Evolutionary conservation across 164 flowering plant species (phyloP).

Genomic region (Annona cherimola): DNA sequence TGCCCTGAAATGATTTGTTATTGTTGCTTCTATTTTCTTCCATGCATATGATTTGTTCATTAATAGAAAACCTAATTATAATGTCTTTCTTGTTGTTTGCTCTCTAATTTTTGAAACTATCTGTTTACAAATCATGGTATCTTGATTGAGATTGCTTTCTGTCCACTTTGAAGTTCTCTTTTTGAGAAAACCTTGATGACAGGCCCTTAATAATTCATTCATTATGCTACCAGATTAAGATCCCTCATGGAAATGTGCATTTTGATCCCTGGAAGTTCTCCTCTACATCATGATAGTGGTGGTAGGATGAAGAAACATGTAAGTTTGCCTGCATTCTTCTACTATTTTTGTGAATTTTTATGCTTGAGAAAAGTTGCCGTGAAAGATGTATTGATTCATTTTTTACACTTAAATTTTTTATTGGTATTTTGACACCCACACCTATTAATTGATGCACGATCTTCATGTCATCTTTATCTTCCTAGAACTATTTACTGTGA

Average conservation of each 20-base stretch:
- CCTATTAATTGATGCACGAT: no score
- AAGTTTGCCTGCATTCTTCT: constrained; percentile 18
- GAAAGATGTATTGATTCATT: no score
- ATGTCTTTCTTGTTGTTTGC: background rate
- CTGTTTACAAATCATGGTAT: background rate
- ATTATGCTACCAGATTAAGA: constrained; percentile 57
- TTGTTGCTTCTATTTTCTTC: no score
- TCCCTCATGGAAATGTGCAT: constrained; percentile 96
- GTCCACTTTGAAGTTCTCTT: background rate
- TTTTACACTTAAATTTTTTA: no score
- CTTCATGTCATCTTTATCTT: no score
- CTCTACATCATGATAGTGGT: constrained; percentile 35
- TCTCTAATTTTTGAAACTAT: background rate
- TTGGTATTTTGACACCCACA: no score
- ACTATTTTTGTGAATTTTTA: no score
- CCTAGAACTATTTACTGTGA: no score
- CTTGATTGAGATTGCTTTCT: background rate
- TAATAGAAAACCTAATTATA: background rate
- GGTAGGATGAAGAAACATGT: constrained; percentile 37
- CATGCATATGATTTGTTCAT: no score
- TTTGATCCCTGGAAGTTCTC: constrained; percentile 64
- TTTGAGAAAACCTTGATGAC: background rate
- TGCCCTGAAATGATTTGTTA: no score
- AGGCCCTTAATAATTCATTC: background rate
- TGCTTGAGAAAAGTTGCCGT: no score